These are phyloP conservation scores for Exsudoporus frostii DNA, from an alignment of 768 basidiomycete species.

Conservation along the genomic window DNA sequence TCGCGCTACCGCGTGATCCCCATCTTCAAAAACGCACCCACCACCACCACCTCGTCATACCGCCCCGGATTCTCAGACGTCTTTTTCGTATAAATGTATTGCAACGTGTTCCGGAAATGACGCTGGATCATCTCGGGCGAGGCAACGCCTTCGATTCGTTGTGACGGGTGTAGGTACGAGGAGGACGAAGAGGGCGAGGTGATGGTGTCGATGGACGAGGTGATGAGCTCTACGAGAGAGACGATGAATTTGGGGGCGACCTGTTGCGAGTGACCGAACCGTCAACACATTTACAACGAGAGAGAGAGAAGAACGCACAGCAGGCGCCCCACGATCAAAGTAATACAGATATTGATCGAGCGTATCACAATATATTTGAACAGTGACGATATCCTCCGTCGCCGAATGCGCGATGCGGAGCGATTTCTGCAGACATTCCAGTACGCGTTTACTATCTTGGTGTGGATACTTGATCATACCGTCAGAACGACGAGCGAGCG, in stretches of 20 bases:
- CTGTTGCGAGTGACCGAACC: constrained; percentile 35
- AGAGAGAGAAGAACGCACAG: constrained; percentile 48
- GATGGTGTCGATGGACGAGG: constrained; percentile 90
- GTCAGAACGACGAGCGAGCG: neutral
- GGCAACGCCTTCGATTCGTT: constrained; percentile 88
- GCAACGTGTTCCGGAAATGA: constrained; percentile 90
- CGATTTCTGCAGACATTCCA: constrained; percentile 97
- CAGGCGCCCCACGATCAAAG: constrained; percentile 88
- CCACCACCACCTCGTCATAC: constrained; percentile 88
- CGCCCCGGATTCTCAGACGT: constrained; percentile 34
- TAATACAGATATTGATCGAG: constrained; percentile 96
- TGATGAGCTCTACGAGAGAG: constrained; percentile 93
- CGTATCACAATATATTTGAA: constrained; percentile 94
- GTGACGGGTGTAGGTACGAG: constrained; percentile 78
- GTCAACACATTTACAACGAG: neutral
- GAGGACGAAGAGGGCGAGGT: constrained; percentile 49
- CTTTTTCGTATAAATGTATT: constrained; percentile 80
- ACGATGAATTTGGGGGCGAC: constrained; percentile 96
- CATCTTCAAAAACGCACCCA: constrained; percentile 89
- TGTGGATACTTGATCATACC: constrained; percentile 54
- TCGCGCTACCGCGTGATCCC: constrained; percentile 55
- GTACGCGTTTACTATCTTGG: constrained; percentile 93
- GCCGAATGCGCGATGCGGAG: constrained; percentile 94
- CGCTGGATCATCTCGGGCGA: constrained; percentile 91
- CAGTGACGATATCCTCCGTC: constrained; percentile 94